These are phyloP conservation scores for Eleusine coracana DNA, from an alignment of 176 grass and related monocot species.

Conservation along the genomic window DNA sequence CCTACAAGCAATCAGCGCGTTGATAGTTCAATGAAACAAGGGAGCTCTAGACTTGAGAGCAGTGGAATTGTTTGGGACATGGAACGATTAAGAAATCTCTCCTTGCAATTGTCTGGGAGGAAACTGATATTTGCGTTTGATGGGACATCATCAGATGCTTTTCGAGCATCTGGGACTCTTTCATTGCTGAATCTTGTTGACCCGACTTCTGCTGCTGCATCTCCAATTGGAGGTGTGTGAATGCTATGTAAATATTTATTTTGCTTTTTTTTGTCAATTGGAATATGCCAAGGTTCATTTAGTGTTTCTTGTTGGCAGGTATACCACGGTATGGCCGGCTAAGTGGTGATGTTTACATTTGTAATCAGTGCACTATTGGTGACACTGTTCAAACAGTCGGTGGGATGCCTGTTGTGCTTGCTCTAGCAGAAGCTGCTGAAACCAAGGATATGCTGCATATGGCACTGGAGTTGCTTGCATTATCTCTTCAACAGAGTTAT, in stretches of 20 bases:
- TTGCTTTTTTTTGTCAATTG: slow-evolving; percentile 35
- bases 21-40: slow-evolving; percentile 83
- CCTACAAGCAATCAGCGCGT: slow-evolving; percentile 72
- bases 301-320: slow-evolving; percentile 58
- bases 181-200: slow-evolving; percentile 98
- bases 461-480: slow-evolving; percentile 86
- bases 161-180: slow-evolving; percentile 90
- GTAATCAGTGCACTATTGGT: slow-evolving; percentile 88
- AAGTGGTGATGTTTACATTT: slow-evolving; percentile 92
- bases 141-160: slow-evolving; percentile 95
- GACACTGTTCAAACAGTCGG: slow-evolving; percentile 95
- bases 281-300: slow-evolving; percentile 41
- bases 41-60: slow-evolving; percentile 73
- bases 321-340: slow-evolving; percentile 97
- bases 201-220: slow-evolving; percentile 96
- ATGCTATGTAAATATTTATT: slow-evolving; percentile 39
- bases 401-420: slow-evolving; percentile 91
- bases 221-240: slow-evolving; percentile 86
- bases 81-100: slow-evolving; percentile 86
- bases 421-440: slow-evolving; percentile 93
- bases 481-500: slow-evolving; percentile 91
- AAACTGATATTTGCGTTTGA: slow-evolving; percentile 99
- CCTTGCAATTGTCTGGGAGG: slow-evolving; percentile 80
- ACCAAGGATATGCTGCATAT: slow-evolving; percentile 95
- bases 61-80: slow-evolving; percentile 98